Evolutionary conservation across 2,329 filamentous ascomycete species (phyloP), one percentile per base, ranked within the genome.

Genomic region (Trichoderma sp.): DNA sequence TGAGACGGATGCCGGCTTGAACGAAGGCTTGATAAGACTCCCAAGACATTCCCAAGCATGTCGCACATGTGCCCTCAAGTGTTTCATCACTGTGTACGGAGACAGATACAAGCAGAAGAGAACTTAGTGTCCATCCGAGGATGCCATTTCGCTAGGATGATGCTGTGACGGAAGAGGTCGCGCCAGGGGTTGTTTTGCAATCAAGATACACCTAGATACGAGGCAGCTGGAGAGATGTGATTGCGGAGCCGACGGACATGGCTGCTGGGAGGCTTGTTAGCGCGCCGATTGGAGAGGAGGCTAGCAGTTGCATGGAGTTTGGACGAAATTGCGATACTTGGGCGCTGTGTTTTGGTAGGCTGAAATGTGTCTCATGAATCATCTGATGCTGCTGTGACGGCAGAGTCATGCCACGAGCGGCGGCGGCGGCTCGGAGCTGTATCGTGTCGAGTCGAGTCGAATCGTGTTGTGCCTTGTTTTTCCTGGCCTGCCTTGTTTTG

Each of bases 191-290:
- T 37, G 10, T 22, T 27, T 52, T 52, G 32, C n/a, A 50, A 37
- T 25, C 39, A 67, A 50, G 32, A n/a, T n/a, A 34, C 32, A n/a
- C 56, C n/a, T 29, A 48, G 52, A 56, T 25, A 34, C 19, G 12
- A 42, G 42, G 7, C 37, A 45, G 63, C 29, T 17, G 15, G 27
- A 45, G 35, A 57, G 63, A 65, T 65, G 63, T 57, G 63, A 65
- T 59, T 59, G 39, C 52, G 63, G 29, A 58, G 53, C 39, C 35
- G 5, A 32, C 42, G 59, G 59, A 9, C 45, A 64, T 53, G 60
- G 29, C 17, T 52, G 63, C 52, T 56, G 42, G 54, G 64, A 48
- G 50, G 12, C 22, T 10, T 59, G 64, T 50, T 67, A 67, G 64
- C 29, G 64, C 54, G 29, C 15, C 29, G 54, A 54, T 29, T 35